These are phyloP conservation scores for Sarocladium kiliense DNA, from an alignment of 2,329 filamentous ascomycete species.

Conservation along the genomic window DNA sequence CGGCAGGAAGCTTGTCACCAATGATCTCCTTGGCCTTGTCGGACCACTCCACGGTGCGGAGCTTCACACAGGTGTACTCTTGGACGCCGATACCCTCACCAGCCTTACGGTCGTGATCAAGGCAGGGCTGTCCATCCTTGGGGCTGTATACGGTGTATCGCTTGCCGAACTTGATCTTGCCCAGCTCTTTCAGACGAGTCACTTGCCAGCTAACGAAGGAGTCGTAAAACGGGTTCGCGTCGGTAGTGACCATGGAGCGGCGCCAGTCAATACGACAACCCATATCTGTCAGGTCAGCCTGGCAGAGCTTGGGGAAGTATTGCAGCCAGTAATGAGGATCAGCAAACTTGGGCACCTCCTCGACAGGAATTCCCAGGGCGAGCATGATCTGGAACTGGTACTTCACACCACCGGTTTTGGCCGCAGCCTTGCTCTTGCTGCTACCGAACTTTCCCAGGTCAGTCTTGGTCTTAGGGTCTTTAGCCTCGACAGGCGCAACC, in stretches of 20 bases:
- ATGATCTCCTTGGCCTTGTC: slow-evolving; percentile 66
- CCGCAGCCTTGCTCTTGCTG: slow-evolving; percentile 87
- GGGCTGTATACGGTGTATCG: slow-evolving; percentile 83
- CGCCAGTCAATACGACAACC: slow-evolving; percentile 91
- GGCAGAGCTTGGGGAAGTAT: slow-evolving; percentile 58
- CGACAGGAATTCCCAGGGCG: slow-evolving; percentile 76
- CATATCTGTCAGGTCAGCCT: slow-evolving; percentile 68
- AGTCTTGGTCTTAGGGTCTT: slow-evolving; percentile 49
- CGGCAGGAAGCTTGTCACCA: slow-evolving; percentile 71
- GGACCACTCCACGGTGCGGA: slow-evolving; percentile 87
- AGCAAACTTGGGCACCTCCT: slow-evolving; percentile 90
- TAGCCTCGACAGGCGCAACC: slow-evolving; percentile 40
- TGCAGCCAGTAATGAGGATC: slow-evolving; percentile 90
- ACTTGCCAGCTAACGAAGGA: slow-evolving; percentile 96
- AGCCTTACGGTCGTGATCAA: slow-evolving; percentile 43
- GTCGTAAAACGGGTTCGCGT: slow-evolving; percentile 96
- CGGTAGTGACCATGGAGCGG: slow-evolving; percentile 87
- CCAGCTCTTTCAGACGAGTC: slow-evolving; percentile 80
- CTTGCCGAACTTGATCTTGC: slow-evolving; percentile 92
- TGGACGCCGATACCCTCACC: slow-evolving; percentile 62
- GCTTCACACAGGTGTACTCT: slow-evolving; percentile 89
- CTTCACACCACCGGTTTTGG: slow-evolving; percentile 88
- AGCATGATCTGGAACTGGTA: slow-evolving; percentile 94
- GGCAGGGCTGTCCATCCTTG: slow-evolving; percentile 40
- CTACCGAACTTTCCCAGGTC: slow-evolving; percentile 88